These are phyloP conservation scores for Silene uniflora DNA, from an alignment of 148 eudicot genomes.

Conservation along the genomic window DNA sequence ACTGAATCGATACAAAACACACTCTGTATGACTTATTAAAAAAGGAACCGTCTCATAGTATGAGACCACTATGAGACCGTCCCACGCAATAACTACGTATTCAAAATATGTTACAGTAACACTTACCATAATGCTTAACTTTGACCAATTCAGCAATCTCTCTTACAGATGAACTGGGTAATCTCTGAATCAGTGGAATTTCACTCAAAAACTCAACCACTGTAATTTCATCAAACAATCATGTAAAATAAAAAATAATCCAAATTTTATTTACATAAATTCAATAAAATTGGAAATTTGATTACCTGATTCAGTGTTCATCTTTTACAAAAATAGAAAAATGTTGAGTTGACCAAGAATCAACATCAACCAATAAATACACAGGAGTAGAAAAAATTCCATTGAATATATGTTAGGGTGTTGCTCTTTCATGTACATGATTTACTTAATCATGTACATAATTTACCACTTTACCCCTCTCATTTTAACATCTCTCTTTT, in stretches of 20 bases:
- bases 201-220: slow-evolving; percentile 66
- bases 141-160: slow-evolving; percentile 55
- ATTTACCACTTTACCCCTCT: too few species aligned
- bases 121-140: slow-evolving; percentile 51
- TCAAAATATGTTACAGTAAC: neutral
- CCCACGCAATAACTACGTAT: too few species aligned
- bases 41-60: neutral
- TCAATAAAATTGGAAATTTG: neutral
- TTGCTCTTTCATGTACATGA: too few species aligned
- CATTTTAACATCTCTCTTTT: too few species aligned
- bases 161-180: slow-evolving; percentile 62
- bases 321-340: slow-evolving; percentile 6
- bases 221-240: slow-evolving; percentile 25
- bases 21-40: neutral
- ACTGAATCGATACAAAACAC: neutral
- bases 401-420: too few species aligned
- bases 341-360: neutral
- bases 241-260: neutral
- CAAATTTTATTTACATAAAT: neutral
- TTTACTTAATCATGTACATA: too few species aligned
- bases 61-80: too few species aligned
- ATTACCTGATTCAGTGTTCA: slow-evolving; percentile 37
- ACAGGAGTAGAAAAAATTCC: too few species aligned
- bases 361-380: neutral
- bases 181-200: slow-evolving; percentile 73